Evolutionary conservation across 176 grass and related monocot species (phyloP).

Genomic region (Luzula sylvatica): DNA sequence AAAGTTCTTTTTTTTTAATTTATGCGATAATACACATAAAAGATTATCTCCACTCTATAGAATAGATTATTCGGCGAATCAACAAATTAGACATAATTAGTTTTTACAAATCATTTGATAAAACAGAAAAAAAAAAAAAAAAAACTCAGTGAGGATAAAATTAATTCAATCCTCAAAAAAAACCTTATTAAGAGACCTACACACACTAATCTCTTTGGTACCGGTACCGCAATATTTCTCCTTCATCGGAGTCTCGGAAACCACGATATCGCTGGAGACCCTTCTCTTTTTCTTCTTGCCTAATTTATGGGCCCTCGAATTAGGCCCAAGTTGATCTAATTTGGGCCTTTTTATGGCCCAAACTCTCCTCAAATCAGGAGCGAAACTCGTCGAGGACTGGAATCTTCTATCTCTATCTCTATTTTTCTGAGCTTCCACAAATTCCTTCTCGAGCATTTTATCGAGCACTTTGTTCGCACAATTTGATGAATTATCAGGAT

Average conservation of each 20-base stretch:
- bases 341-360: slow-evolving; percentile 72
- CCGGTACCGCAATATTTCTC: slow-evolving; percentile 12
- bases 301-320: slow-evolving; percentile 5
- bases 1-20: too few species aligned
- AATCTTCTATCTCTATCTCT: slow-evolving; percentile 48
- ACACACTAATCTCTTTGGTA: slow-evolving; percentile 8
- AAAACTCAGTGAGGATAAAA: too few species aligned
- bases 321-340: slow-evolving; percentile 20
- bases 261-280: slow-evolving; percentile 27
- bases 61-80: too few species aligned
- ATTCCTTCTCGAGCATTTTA: not conserved
- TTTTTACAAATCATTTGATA: too few species aligned
- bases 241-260: slow-evolving; percentile 67
- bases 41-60: too few species aligned
- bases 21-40: too few species aligned
- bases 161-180: too few species aligned
- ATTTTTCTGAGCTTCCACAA: slow-evolving; percentile 27
- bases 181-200: slow-evolving; percentile 40
- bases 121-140: too few species aligned
- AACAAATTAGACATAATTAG: too few species aligned
- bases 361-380: slow-evolving; percentile 64
- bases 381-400: slow-evolving; percentile 82
- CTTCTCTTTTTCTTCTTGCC: slow-evolving; percentile 43
- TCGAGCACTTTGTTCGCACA: not conserved
- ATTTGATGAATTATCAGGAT: slow-evolving; percentile 29